Evolutionary conservation across 495 filamentous ascomycete species (phyloP).

Genomic region (Penicillium salamii): DNA sequence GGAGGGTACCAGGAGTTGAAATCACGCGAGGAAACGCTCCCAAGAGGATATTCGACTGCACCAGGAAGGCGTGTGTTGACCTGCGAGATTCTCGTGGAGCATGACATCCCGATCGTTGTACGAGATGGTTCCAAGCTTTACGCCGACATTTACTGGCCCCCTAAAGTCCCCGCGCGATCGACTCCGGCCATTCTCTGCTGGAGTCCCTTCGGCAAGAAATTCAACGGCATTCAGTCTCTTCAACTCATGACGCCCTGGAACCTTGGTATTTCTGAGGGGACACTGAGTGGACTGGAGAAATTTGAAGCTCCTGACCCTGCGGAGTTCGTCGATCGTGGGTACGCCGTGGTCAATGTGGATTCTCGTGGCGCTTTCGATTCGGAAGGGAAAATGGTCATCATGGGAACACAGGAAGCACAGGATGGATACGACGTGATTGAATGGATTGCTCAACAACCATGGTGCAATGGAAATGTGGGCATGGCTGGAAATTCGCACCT

Average conservation of each 20-base stretch:
- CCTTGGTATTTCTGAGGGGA: constrained; percentile 18
- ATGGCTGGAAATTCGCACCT: constrained; percentile 19
- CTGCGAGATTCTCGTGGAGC: constrained; percentile 14
- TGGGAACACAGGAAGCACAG: constrained; percentile 38
- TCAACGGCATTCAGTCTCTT: constrained; percentile 13
- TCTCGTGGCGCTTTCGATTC: constrained; percentile 33
- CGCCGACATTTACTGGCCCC: constrained; percentile 31
- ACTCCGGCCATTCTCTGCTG: constrained; percentile 30
- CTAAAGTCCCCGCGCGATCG: constrained; percentile 6
- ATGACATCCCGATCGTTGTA: constrained; percentile 17
- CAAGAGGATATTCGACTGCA: constrained; percentile 10
- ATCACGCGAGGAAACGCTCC: constrained; percentile 6
- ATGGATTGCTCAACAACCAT: constrained; percentile 13
- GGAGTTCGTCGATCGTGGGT: constrained; percentile 36
- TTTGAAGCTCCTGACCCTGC: constrained; percentile 47
- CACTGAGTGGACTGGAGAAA: constrained; percentile 24
- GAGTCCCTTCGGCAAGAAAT: constrained; percentile 34
- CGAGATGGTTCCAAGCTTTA: constrained; percentile 28
- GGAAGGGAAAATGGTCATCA: constrained; percentile 31
- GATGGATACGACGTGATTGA: constrained; percentile 23
- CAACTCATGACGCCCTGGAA: constrained; percentile 15
- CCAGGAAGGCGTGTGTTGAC: constrained; percentile 5
- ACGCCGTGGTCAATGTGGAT: constrained; percentile 41
- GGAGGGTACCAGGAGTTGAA: neutral
- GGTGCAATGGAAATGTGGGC: constrained; percentile 22